A percentile compares a stretch with the other conserved stretches of the same genome.
phyloP scores from a whole-genome alignment of 441 rosid genomes.

The Populus hybrid region DNA sequence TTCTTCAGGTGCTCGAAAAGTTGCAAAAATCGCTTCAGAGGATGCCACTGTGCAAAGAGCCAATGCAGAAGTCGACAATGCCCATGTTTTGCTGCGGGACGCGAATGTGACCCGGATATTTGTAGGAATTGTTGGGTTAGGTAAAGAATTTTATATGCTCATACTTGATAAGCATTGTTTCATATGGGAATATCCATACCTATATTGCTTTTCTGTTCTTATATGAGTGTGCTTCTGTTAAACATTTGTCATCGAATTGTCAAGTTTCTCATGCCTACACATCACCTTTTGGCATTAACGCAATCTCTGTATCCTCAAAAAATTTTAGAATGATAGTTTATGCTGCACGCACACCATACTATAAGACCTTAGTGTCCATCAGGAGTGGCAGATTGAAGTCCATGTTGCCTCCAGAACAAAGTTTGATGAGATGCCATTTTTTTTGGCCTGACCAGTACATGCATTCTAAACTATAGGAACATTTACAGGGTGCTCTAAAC shows the following conservation, averaged over 20 bases:
- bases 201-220: neutral
- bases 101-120: constrained; percentile 97
- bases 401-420: neutral
- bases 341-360: neutral
- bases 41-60: constrained; percentile 89
- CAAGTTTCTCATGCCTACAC: neutral
- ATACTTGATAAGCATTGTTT: constrained; percentile 9
- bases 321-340: neutral
- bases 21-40: constrained; percentile 87
- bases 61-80: constrained; percentile 89
- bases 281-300: neutral
- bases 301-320: neutral
- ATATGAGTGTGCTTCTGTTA: neutral
- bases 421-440: neutral
- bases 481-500: neutral
- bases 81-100: constrained; percentile 85
- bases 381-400: neutral
- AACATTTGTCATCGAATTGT: neutral
- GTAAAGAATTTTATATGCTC: constrained; percentile 27
- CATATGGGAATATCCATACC: neutral
- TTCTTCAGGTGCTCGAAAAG: constrained; percentile 69
- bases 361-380: neutral
- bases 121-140: constrained; percentile 78
- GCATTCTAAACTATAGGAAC: neutral
- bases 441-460: neutral